These are phyloP conservation scores for Friedmanniomyces endolithicus DNA, from an alignment of 495 filamentous ascomycete species.

Conservation along the genomic window DNA sequence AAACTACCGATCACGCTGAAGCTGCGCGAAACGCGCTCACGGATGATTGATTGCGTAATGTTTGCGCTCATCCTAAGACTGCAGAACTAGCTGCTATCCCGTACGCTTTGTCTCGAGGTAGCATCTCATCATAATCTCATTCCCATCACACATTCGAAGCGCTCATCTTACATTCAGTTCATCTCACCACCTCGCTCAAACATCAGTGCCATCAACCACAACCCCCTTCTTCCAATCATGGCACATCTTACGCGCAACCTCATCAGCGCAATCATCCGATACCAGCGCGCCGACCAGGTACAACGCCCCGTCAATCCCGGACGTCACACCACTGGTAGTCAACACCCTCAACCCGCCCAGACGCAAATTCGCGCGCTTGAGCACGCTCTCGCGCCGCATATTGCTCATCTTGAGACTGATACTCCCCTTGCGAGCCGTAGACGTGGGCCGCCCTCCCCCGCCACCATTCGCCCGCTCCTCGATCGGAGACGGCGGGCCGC, in stretches of 20 bases:
- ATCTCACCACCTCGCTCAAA: constrained; percentile 34
- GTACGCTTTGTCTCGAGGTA: constrained; percentile 2
- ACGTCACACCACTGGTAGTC: constrained; percentile 61
- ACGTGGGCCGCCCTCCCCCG: constrained; percentile 38
- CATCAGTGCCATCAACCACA: constrained; percentile 60
- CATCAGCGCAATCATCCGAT: constrained; percentile 50
- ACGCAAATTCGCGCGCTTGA: constrained; percentile 50
- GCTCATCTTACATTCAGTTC: background rate
- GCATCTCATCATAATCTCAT: background rate
- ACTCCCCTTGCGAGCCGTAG: constrained; percentile 56
- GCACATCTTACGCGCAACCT: constrained; percentile 57
- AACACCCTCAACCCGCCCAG: constrained; percentile 61
- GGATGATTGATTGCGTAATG: background rate
- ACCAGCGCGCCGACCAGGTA: constrained; percentile 68
- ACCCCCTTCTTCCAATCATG: constrained; percentile 59
- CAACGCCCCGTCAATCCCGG: constrained; percentile 64
- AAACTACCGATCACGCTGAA: too few species aligned
- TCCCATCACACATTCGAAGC: background rate
- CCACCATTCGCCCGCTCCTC: constrained; percentile 42
- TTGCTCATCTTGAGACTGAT: constrained; percentile 56
- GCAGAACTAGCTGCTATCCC: background rate
- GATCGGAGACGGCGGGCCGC: constrained; percentile 15
- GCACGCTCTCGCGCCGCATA: constrained; percentile 54
- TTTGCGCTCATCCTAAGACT: background rate
- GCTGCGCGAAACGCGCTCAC: too few species aligned